Evolutionary conservation across 148 eudicot species (phyloP).

Genomic region (Rhododendron kiyosumense): DNA sequence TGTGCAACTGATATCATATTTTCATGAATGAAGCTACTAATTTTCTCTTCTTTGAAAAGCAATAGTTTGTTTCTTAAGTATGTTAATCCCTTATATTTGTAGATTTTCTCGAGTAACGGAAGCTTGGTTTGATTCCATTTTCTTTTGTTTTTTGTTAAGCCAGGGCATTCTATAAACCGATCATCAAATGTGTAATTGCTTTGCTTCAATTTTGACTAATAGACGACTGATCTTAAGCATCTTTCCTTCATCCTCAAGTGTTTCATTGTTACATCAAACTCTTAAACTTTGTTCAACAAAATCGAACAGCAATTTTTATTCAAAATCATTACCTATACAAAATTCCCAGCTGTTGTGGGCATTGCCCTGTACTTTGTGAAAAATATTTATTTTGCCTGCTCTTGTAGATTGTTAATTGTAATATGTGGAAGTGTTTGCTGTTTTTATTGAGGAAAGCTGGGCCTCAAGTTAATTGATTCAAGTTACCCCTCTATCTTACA

Average conservation of each 20-base stretch:
- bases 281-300: background rate
- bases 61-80: background rate
- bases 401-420: background rate
- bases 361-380: background rate
- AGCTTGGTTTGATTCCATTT: background rate
- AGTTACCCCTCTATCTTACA: background rate
- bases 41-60: background rate
- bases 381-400: background rate
- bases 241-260: background rate
- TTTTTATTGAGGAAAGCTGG: background rate
- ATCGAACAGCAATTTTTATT: background rate
- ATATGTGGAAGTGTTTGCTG: background rate
- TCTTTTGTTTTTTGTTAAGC: background rate
- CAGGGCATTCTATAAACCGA: background rate
- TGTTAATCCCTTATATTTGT: background rate
- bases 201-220: background rate
- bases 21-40: background rate
- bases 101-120: background rate
- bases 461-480: background rate
- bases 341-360: background rate
- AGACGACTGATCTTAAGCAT: background rate
- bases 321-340: background rate
- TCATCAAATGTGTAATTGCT: background rate
- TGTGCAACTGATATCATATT: background rate
- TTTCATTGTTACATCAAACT: background rate